phyloP scores from a whole-genome alignment of 441 rosid species.

The Melastoma candidum region DNA sequence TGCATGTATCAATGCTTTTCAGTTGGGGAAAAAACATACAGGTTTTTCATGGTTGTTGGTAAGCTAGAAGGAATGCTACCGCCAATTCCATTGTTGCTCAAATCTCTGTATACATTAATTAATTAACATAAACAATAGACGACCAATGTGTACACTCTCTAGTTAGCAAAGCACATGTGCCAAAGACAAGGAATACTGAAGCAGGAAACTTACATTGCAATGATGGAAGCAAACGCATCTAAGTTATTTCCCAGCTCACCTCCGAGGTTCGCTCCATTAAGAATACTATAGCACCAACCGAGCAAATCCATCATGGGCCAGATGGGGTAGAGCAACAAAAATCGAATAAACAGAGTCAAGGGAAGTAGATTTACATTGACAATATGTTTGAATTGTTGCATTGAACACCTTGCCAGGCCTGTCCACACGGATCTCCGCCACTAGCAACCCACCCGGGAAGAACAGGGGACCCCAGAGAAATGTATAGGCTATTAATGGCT shows the following conservation, averaged over 20 bases:
- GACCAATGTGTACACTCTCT: not conserved
- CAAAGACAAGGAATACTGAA: not conserved
- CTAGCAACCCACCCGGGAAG: slow-evolving; percentile 91
- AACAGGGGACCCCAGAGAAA: slow-evolving; percentile 60
- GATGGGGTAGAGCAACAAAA: not conserved
- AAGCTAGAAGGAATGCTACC: slow-evolving; percentile 77
- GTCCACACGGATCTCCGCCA: slow-evolving; percentile 96
- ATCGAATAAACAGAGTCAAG: not conserved
- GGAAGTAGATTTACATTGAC: slow-evolving; percentile 43
- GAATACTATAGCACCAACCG: slow-evolving; percentile 29
- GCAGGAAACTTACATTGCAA: slow-evolving; percentile 48
- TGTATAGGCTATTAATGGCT: slow-evolving; percentile 65
- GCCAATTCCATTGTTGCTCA: slow-evolving; percentile 86
- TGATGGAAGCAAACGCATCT: slow-evolving; percentile 54
- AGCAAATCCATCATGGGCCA: slow-evolving; percentile 1
- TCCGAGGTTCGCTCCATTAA: slow-evolving; percentile 84
- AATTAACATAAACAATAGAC: slow-evolving; percentile 7
- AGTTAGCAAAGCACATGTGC: slow-evolving; percentile 5
- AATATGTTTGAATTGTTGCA: slow-evolving; percentile 56
- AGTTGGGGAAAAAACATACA: slow-evolving; percentile 38
- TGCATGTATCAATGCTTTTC: not conserved
- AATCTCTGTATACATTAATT: slow-evolving; percentile 49
- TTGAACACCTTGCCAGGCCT: slow-evolving; percentile 82
- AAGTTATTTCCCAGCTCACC: slow-evolving; percentile 79
- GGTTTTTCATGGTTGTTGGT: slow-evolving; percentile 57